These are phyloP conservation scores for Candolleomyces aberdarensis DNA, from an alignment of 768 basidiomycete species.

Conservation along the genomic window DNA sequence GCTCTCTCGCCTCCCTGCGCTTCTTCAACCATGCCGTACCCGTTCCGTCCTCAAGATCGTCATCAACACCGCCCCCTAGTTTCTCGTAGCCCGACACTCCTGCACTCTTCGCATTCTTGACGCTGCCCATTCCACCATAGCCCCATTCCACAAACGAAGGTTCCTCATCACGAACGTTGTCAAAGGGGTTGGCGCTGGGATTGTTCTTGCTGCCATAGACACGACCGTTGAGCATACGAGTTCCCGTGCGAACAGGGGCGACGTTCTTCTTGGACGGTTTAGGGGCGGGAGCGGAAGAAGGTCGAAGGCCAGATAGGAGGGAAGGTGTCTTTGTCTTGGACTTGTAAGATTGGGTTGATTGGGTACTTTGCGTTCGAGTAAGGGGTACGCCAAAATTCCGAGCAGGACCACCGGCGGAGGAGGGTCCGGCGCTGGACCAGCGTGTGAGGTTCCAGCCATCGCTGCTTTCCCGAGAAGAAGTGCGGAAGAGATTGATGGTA, in stretches of 20 bases:
- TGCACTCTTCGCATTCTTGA: conserved; percentile 37
- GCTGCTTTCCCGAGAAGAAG: conserved; percentile 27
- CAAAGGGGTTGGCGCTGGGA: conserved; percentile 54
- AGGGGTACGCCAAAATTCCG: conserved; percentile 26
- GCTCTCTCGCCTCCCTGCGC: conserved; percentile 57
- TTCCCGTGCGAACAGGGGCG: conserved; percentile 34
- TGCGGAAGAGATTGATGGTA: conserved; percentile 37
- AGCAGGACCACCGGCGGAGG: conserved; percentile 13
- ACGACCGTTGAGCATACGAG: conserved; percentile 81
- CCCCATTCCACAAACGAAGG: conserved; percentile 94
- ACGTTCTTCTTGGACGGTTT: conserved; percentile 2
- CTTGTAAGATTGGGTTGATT: conserved; percentile 25
- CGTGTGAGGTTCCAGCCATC: conserved; percentile 27
- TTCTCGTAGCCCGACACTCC: conserved; percentile 28
- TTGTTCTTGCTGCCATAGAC: conserved; percentile 62
- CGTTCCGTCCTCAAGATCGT: conserved; percentile 76
- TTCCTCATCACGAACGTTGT: conserved; percentile 60
- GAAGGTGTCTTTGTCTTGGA: conserved; percentile 17
- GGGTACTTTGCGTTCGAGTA: conserved; percentile 31
- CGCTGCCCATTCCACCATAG: conserved; percentile 79
- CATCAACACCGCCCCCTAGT: conserved; percentile 22
- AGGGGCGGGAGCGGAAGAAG: conserved; percentile 8
- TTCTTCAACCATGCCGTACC: conserved; percentile 82
- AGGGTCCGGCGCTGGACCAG: conserved; percentile 24
- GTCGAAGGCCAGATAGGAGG: conserved; percentile 12